Evolutionary conservation across 1,139 yeast species (phyloP), one percentile per base, ranked within the genome.

Genomic region (Candida mesenterica): DNA sequence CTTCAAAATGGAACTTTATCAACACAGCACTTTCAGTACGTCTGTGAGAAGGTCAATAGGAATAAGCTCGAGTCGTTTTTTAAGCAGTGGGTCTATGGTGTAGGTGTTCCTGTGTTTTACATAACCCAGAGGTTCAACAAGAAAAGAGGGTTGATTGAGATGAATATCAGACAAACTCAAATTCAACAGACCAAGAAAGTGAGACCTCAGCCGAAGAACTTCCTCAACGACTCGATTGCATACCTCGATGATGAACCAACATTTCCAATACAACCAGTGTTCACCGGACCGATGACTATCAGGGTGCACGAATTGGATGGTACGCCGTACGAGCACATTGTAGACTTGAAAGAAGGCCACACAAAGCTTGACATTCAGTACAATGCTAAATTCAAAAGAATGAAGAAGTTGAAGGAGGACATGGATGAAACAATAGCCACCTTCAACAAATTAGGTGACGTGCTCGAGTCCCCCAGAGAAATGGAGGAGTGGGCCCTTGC

Each of bases 251-350:
- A 62, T 29, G 74, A 69, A 36, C 68, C 69, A 2, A 36, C 51
- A 1, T 53, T 60, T 44, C 60, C 63, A 2, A 59, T 64, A 8
- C 76, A 75, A 33, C 65, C 75, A 3, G 73, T 79, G 2, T 87
- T 87, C 48, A 74, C 85, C 0, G 99, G 99, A 0, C 97, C 98
- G 0, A 88, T 94, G 86, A 94, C 98, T 0, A 86, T 94, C 28
- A 71, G 98, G 52, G 90, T 94, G 29, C 98, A 94, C 55, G 99
- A 94, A 57, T 95, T 97, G 0, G 98, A 94, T 59, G 98, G 98
- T n/a, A 88, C 97, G 0, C 98, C 99, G 0, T 92, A 94, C 53
- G 99, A 94, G 53, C 99, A 94, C 56, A 92, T 94, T 32, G 96
- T 94, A 15, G 95, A 89, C 46, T 68, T 94, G 38, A 87, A 88